Conservation (phyloP, 2,329 filamentous ascomycete species). For the Byssothecium circinans region DNA sequence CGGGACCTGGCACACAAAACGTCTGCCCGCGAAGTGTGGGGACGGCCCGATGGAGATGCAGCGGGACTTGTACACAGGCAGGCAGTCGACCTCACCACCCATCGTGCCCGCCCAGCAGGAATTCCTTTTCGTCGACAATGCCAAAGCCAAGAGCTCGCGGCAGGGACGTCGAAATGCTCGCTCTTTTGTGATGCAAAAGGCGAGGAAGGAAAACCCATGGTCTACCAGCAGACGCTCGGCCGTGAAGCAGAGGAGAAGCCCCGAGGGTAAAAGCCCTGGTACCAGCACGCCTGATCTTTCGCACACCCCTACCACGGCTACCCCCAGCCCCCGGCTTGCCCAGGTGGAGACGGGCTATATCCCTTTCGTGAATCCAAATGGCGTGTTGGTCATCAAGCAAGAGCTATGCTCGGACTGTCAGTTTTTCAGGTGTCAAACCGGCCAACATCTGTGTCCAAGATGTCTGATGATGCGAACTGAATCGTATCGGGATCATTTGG, state of each 20-base stretch:
- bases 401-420: constrained; percentile 35
- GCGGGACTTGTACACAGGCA: constrained; percentile 23
- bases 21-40: constrained; percentile 21
- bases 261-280: constrained; percentile 30
- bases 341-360: constrained; percentile 22
- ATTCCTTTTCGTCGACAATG: constrained; percentile 44
- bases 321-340: constrained; percentile 33
- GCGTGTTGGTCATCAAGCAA: constrained; percentile 19
- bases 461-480: constrained; percentile 27
- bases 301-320: constrained; percentile 32
- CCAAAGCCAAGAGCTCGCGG: constrained; percentile 41
- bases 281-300: constrained; percentile 29
- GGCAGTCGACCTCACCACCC: constrained; percentile 21
- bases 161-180: constrained; percentile 45
- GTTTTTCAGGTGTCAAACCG: constrained; percentile 31
- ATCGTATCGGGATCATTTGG: constrained; percentile 23
- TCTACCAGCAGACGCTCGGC: constrained; percentile 43
- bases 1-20: constrained; percentile 21
- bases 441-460: constrained; percentile 33
- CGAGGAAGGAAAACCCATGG: constrained; percentile 42
- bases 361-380: constrained; percentile 16
- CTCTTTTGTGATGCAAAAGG: constrained; percentile 46
- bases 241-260: constrained; percentile 34
- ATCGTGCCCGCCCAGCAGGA: constrained; percentile 33
- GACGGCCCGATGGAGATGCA: constrained; percentile 31